Evolutionary conservation across 2,329 filamentous ascomycete genomes (phyloP), one percentile per base, ranked within the genome.

Genomic region (Phaeoacremonium minimum): DNA sequence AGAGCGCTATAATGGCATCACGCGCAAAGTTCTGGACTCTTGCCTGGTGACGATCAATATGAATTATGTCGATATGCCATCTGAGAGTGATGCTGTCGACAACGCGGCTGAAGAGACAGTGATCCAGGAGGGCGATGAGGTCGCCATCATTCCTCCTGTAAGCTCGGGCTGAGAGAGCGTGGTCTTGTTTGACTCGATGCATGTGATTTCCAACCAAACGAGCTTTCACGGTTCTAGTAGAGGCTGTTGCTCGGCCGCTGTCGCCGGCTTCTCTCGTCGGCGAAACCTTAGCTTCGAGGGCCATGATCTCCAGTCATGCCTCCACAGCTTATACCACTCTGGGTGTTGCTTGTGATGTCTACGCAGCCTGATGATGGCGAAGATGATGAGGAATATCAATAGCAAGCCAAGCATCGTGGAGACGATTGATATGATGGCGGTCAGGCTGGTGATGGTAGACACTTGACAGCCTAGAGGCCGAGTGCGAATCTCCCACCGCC

Each of bases 131-230:
- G 85, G 83, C 18, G 87, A 94, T 54, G 88, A 94, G 64, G 86
- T 94, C 37, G 88, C 85, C 29, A 84, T 94, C 22, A 91, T 94
- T 39, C 87, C 88, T 20, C 87, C 88, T 8, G 88, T 94, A 46
- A 94, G 87, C 67, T 89, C 87, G 26, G 87, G 87, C 5, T 93
- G 60, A 72, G 15, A 16, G 9, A n/a, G 9, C 22, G 22, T n/a
- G n/a, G 26, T n/a, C 17, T 12, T n/a, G n/a, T n/a, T n/a, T n/a
- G n/a, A n/a, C n/a, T n/a, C n/a, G n/a, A n/a, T n/a, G n/a, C n/a
- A n/a, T 20, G 31, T 12, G 16, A 6, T 8, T 15, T 29, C 16
- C 18, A 30, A 49, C 37, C n/a, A 16, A 15, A 28, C 41, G 12
- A 19, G 30, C 15, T 32, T 16, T 41, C 36, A 43, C 15, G 40